Conservation (phyloP, 2,329 filamentous ascomycete species). For the Emericellopsis atlantica region DNA sequence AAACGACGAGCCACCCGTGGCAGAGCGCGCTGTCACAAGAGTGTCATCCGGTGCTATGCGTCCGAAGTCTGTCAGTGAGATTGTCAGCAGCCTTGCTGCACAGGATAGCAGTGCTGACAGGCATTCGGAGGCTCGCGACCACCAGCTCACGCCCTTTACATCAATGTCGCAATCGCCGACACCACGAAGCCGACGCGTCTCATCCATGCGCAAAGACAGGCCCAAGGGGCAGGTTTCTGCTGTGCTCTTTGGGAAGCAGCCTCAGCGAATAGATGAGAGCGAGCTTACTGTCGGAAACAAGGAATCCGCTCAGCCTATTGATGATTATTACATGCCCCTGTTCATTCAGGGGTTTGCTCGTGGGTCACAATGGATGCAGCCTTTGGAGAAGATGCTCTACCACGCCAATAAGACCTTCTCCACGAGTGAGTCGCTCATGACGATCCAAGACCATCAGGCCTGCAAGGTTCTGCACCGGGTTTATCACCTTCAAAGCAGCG, state of each 20-base stretch:
- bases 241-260: slow-evolving; percentile 66
- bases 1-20: slow-evolving; percentile 9
- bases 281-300: slow-evolving; percentile 23
- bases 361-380: slow-evolving; percentile 46
- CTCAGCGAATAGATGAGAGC: slow-evolving; percentile 34
- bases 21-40: slow-evolving; percentile 50
- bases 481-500: slow-evolving; percentile 79
- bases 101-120: background rate
- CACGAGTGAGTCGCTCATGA: slow-evolving; percentile 71
- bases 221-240: slow-evolving; percentile 58
- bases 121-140: background rate
- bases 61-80: slow-evolving; percentile 62
- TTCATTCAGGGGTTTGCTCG: slow-evolving; percentile 44
- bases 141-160: slow-evolving; percentile 26
- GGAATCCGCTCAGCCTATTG: slow-evolving; percentile 31
- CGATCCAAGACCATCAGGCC: slow-evolving; percentile 76
- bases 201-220: slow-evolving; percentile 35
- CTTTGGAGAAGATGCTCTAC: slow-evolving; percentile 59
- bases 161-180: slow-evolving; percentile 30
- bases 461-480: slow-evolving; percentile 77
- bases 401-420: slow-evolving; percentile 83
- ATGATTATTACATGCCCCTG: slow-evolving; percentile 52
- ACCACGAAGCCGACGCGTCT: slow-evolving; percentile 12
- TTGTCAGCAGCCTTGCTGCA: slow-evolving; percentile 39
- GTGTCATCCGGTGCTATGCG: slow-evolving; percentile 58